Base-by-base conservation (phyloP, 1,284 basidiomycete species). In the Inonotus obliquus region DNA sequence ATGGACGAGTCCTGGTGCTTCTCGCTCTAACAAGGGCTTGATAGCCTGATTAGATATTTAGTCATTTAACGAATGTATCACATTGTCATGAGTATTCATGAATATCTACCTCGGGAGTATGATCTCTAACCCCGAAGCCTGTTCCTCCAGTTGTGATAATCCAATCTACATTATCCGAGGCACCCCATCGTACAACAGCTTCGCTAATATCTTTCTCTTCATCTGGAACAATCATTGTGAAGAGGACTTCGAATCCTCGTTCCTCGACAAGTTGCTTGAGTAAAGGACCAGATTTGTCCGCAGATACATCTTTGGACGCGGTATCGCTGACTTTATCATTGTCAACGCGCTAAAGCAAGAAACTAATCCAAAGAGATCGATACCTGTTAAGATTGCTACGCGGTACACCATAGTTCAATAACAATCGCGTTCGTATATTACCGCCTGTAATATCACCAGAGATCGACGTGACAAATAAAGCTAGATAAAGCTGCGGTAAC, bases 111-210 rank as follows among this genome's bases (percentile, higher is more conserved):
- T 95, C 91, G 44, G 92, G 92, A 4, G 92, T 95, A 41, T 78
- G 74, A 72, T 95, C 93, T 62, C 88, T 77, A 37, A 81, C 76
- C 1, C 92, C 89, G 69, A 94, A 93, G 4, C 93, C 93, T 0
- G 93, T 96, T 1, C 93, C 93, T 10, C 93, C 93, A 0, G 89
- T 91, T 3, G 91, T 92, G 62, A 95, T 76, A 63, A 92, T 79
- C 81, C 84, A 85, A 70, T 91, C 86, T n/a, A 85, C 71, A 17
- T 76, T 69, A 3, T 73, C 76, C 1, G 75, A 69, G 2, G 73
- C 70, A 44, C 73, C 76, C 79, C 83, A 86, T 9, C 69, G 68
- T 55, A 71, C 73, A 11, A 92, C 76, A 6, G 72, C 71, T 7
- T 71, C 67, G 29, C 76, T 77, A 53, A 93, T 89, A 44, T 69